Base-by-base conservation (phyloP, 257 asterid genomes). In the Solanum stenotomum region DNA sequence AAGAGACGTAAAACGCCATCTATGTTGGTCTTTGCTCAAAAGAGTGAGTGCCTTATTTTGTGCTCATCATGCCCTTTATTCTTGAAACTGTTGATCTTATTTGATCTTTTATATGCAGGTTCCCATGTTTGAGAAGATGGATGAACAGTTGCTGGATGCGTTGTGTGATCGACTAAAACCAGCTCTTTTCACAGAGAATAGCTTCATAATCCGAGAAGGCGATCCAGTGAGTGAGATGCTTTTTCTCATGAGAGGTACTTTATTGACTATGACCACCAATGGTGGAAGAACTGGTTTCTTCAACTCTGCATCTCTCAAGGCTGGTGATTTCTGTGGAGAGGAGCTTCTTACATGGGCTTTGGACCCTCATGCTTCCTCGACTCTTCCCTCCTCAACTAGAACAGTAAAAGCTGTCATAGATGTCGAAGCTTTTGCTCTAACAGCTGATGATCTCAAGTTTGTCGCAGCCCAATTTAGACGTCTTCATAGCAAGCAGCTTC, bases 161-260 rank as follows among this genome's bases (percentile, higher is more conserved):
- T 82, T 94, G 88, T 94, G 95, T 83, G 87, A 89, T 20, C 89
- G 86, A 4, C 90, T 94, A 9, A 90, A 92, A 84, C 96, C 97
- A 0, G 91, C 90, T 42, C 93, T 93, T 13, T 94, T 92, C 91
- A 92, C 95, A 3, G 89, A 90, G 78, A 89, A 89, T 77, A 94
- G 96, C 92, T 88, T 86, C 83, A 93, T 93, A 18, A 84, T 90
- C 63, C 95, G 95, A 0, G 96, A 93, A 84, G 96, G 98, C 0
- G 98, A 94, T 88, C 98, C 95, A 0, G 95, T 93, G 3, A 94
- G 91, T 33, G 95, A 91, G 89, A 94, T 94, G 96, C 92, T 94
- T 42, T 94, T 95, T 89, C 87, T 94, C 84, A 95, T 95, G 93
- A 90, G 95, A 16, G 98, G 95, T 3, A 91, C 90, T 10, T 86